Base-by-base conservation (phyloP, 345 rosid genomes). In the Noccaea caerulescens region DNA sequence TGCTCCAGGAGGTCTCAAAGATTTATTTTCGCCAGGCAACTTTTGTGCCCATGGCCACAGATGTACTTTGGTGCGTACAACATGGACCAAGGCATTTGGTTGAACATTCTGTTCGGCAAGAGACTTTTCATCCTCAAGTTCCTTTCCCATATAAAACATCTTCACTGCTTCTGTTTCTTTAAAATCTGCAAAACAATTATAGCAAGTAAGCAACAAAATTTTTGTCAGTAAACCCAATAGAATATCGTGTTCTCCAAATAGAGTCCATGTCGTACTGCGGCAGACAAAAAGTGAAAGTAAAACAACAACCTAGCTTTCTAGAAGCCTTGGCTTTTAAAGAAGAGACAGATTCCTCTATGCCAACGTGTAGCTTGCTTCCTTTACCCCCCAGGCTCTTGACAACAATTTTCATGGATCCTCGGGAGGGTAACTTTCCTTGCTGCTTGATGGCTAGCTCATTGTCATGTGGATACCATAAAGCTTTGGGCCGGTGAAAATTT, bases 371-470 rank as follows among this genome's bases (percentile, higher is more conserved):
- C 80, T 89, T 91, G 78, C 89, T 88, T 76, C 96, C 99, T 80
- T 94, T 94, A 65, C 99, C 99, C 64, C 99, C 99, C 76, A 94
- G 80, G 79, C 97, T 94, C 90, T 91, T 94, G 36, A 94, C 65
- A 63, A 94, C 80, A 61, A 91, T 79, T 81, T 88, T 91, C 99
- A 91, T 89, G 52, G 89, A 84, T 38, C 99, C 93, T 51, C 78
- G 82, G 5, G 93, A 79, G 33, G 94, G 88, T 56, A 87, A 80
- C 84, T 87, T 89, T 67, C 85, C 90, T 83, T 84, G 96, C 71
- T 85, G 88, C 80, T 90, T 89, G 66, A 88, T 89, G 58, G 95
- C 96, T 69, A 91, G 87, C 82, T 89, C 97, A 84, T 82, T 89
- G 73, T 85, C 96, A 78, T 89, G 95, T 13, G 98, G 99, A 82